phyloP scores from a whole-genome alignment of 1,284 basidiomycete species.

The Heliocybe sulcata region DNA sequence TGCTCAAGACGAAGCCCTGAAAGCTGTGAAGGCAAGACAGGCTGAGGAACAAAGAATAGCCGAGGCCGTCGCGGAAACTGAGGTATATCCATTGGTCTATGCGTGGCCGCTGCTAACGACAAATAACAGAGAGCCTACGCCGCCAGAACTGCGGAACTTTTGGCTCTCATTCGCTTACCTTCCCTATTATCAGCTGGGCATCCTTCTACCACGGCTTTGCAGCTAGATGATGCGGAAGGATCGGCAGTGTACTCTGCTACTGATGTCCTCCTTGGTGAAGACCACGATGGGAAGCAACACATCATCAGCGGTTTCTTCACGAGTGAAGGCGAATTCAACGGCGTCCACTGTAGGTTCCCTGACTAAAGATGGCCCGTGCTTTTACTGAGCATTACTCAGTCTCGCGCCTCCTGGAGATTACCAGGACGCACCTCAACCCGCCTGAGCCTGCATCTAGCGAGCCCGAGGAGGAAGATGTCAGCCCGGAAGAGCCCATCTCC shows the following conservation, averaged over 20 bases:
- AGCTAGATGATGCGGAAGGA: slow-evolving; percentile 44
- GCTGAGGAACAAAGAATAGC: slow-evolving; percentile 44
- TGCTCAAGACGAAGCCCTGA: slow-evolving; percentile 43
- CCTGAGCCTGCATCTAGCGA: slow-evolving; percentile 23
- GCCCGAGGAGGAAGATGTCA: slow-evolving; percentile 3
- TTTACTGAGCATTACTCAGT: slow-evolving; percentile 28
- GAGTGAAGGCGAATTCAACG: slow-evolving; percentile 48
- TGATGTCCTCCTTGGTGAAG: slow-evolving; percentile 47
- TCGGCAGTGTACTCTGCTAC: slow-evolving; percentile 43
- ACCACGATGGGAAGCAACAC: slow-evolving; percentile 38
- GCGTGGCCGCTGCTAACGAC: not conserved
- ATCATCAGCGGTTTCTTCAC: slow-evolving; percentile 48
- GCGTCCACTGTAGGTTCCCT: slow-evolving; percentile 46
- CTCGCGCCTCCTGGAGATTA: slow-evolving; percentile 49
- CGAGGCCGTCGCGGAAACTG: slow-evolving; percentile 47
- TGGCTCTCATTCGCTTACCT: slow-evolving; percentile 62
- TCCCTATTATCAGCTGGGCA: slow-evolving; percentile 43
- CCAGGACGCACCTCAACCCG: slow-evolving; percentile 42
- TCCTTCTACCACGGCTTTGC: slow-evolving; percentile 33
- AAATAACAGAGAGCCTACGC: slow-evolving; percentile 1
- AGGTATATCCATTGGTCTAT: slow-evolving; percentile 32
- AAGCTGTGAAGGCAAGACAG: slow-evolving; percentile 46
- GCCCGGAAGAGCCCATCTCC: slow-evolving; percentile 3
- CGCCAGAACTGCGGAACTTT: slow-evolving; percentile 39
- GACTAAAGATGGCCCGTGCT: not conserved